These are phyloP conservation scores for Annulohypoxylon nitens DNA, from an alignment of 495 filamentous ascomycete genomes.

Conservation along the genomic window DNA sequence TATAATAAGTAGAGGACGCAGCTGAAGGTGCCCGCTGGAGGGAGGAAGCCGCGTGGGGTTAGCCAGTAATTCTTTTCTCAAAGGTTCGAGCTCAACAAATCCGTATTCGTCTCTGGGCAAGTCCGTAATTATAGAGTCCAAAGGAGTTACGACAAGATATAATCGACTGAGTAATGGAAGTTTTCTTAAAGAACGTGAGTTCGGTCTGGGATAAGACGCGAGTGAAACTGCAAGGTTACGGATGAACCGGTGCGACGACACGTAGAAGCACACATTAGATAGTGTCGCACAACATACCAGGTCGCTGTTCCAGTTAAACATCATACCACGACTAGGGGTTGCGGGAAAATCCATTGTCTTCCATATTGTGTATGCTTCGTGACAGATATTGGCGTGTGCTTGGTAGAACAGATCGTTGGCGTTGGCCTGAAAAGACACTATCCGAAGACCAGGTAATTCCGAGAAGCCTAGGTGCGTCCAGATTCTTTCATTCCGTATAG, in stretches of 20 bases:
- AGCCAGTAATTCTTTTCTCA: neutral
- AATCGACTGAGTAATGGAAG: neutral
- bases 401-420: neutral
- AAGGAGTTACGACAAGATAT: neutral
- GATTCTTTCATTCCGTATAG: no score
- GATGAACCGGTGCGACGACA: neutral
- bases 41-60: neutral
- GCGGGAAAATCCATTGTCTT: neutral
- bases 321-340: no score
- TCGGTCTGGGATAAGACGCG: no score
- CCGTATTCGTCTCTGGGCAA: slow-evolving; percentile 20
- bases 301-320: neutral
- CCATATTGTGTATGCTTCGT: neutral
- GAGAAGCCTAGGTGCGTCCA: no score
- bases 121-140: neutral
- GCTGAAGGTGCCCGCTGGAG: no score
- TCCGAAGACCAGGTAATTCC: no score
- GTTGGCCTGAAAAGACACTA: neutral
- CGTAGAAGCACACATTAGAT: neutral
- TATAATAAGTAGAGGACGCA: no score
- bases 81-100: neutral
- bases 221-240: neutral
- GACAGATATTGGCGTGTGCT: neutral
- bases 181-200: no score
- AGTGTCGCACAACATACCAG: neutral